Conservation (phyloP, 2,329 filamentous ascomycete genomes). For the Diaporthe sp. region DNA sequence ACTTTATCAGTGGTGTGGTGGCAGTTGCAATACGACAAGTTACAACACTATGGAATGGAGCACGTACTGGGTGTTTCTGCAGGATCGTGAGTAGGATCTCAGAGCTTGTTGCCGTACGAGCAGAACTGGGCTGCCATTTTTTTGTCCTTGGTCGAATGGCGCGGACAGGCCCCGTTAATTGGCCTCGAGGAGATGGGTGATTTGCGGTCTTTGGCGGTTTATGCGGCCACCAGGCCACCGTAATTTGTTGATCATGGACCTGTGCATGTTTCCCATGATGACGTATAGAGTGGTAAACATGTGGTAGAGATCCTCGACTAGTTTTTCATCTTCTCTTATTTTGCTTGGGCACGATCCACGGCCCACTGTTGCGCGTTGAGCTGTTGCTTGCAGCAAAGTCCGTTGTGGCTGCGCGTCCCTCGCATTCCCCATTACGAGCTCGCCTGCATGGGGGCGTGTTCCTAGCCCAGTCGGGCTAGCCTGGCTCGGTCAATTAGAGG, state of each 20-base stretch:
- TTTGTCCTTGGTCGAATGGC: background rate
- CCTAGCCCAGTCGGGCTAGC: background rate
- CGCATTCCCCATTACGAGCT: constrained; percentile 19
- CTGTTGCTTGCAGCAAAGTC: constrained; percentile 1
- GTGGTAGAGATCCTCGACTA: background rate
- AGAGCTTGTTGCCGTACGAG: background rate
- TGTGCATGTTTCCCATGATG: constrained; percentile 2
- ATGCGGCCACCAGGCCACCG: background rate
- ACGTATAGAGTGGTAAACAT: background rate
- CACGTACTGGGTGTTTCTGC: background rate
- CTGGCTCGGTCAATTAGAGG: background rate
- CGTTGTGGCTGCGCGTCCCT: constrained; percentile 10
- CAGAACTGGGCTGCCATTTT: too few relatives aligned
- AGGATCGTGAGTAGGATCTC: constrained; percentile 20
- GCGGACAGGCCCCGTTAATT: background rate
- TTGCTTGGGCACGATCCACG: background rate
- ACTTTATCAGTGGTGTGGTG: constrained; percentile 20
- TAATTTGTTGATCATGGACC: constrained; percentile 1
- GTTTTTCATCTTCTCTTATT: background rate
- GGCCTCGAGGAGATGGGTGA: background rate
- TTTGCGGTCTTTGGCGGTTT: background rate
- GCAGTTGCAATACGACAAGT: constrained; percentile 21
- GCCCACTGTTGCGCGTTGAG: constrained; percentile 5
- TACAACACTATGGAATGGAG: background rate
- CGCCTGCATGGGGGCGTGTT: background rate